A percentile compares a stretch with the other conserved stretches of the same genome.
These are phyloP conservation scores for Mimosa bimucronata DNA, from an alignment of 306 rosid genomes.

Conservation along the genomic window DNA sequence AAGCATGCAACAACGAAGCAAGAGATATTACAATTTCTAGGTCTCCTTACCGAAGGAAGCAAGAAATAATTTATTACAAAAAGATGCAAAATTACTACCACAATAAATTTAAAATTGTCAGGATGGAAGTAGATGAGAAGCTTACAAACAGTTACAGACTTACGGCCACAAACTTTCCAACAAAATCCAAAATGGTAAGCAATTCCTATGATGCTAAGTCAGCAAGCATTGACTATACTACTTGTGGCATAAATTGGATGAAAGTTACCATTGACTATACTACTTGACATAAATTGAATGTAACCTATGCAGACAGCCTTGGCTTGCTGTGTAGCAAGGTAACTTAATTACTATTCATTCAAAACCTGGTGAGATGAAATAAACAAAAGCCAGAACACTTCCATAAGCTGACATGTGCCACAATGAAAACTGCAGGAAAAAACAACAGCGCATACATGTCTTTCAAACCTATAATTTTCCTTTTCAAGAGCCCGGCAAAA, in stretches of 20 bases:
- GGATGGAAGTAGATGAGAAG: neutral
- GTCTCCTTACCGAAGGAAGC: neutral
- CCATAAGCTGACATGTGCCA: neutral
- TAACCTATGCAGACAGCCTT: neutral
- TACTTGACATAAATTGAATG: neutral
- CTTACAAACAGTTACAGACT: neutral
- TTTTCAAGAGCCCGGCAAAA: neutral
- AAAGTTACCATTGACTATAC: neutral
- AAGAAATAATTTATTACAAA: neutral
- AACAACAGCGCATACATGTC: neutral
- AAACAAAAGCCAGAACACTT: neutral
- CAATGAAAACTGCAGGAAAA: neutral
- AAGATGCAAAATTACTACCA: constrained; percentile 15
- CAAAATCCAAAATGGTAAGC: neutral
- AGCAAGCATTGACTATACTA: constrained; percentile 9
- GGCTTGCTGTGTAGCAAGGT: neutral
- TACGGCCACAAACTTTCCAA: neutral
- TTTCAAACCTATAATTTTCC: constrained; percentile 1
- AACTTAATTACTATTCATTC: constrained; percentile 19
- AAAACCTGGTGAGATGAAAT: constrained; percentile 10
- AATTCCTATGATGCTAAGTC: neutral
- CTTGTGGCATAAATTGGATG: neutral
- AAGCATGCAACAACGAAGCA: constrained; percentile 31
- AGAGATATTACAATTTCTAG: neutral
- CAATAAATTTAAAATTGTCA: constrained; percentile 20